phyloP scores from a whole-genome alignment of 2,329 filamentous ascomycete genomes.

The Claviceps maximensis region DNA sequence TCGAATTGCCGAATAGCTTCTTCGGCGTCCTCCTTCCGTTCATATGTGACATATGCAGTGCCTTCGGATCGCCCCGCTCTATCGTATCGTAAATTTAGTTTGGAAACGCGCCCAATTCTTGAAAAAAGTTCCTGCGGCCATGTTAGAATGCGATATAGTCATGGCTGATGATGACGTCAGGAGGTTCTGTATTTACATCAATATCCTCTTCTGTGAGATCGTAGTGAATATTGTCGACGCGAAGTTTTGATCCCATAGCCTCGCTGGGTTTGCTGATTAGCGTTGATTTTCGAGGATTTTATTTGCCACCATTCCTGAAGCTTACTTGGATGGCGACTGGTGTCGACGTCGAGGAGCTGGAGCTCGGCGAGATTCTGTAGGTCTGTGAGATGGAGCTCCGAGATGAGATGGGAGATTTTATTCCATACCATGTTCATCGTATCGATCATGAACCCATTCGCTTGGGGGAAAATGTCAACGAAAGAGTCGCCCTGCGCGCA shows the following conservation, averaged over 20 bases:
- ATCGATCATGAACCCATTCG: constrained; percentile 92
- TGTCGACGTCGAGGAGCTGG: constrained; percentile 29
- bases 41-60: constrained; percentile 72
- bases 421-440: constrained; percentile 54
- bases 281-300: not conserved
- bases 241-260: constrained; percentile 52
- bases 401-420: not conserved
- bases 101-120: constrained; percentile 58
- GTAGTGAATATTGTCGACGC: constrained; percentile 85
- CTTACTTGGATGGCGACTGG: constrained; percentile 29
- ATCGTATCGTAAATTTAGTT: constrained; percentile 67
- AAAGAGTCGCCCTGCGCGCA: constrained; percentile 12
- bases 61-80: constrained; percentile 80
- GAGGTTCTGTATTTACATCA: constrained; percentile 36
- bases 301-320: not conserved
- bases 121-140: constrained; percentile 58
- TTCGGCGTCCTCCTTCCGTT: constrained; percentile 54
- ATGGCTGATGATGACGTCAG: not conserved
- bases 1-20: constrained; percentile 70
- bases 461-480: constrained; percentile 26
- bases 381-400: constrained; percentile 11
- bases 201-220: constrained; percentile 78
- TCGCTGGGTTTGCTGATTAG: constrained; percentile 26
- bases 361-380: constrained; percentile 25
- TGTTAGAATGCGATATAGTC: constrained; percentile 13